Conservation (phyloP, 768 basidiomycete species). For the Mycena filopes region DNA sequence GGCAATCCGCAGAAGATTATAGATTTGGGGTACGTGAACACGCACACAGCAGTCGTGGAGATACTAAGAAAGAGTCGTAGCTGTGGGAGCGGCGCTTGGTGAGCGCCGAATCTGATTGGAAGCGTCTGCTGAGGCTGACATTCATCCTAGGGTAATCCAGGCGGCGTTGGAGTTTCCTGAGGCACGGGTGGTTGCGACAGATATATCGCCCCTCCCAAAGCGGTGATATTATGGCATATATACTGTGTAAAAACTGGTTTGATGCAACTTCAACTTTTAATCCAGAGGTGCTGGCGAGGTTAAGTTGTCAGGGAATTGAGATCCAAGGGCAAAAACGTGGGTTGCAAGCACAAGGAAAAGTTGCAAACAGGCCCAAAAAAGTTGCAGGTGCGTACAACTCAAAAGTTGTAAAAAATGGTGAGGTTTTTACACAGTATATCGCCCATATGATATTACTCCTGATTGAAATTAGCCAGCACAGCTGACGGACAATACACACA, state of each 20-base stretch:
- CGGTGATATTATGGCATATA: background rate
- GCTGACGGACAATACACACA: background rate
- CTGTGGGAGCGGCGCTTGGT: slow-evolving; percentile 10
- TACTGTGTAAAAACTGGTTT: background rate
- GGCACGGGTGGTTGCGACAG: background rate
- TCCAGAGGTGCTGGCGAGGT: no score
- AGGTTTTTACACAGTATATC: no score
- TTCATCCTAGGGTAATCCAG: background rate
- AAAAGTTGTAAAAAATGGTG: no score
- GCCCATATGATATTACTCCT: no score
- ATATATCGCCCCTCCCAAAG: background rate
- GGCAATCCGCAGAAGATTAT: background rate
- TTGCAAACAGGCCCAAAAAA: no score
- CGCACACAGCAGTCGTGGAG: background rate
- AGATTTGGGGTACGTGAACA: slow-evolving; percentile 5
- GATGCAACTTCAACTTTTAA: no score
- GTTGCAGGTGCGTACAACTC: no score
- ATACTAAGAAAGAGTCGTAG: background rate
- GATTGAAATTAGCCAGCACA: no score
- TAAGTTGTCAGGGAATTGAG: no score
- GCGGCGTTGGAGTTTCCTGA: slow-evolving; percentile 3
- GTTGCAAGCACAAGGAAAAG: no score
- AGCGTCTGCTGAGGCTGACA: background rate
- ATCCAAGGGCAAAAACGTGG: no score
- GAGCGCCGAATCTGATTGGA: background rate